These are phyloP conservation scores for Lithospermum erythrorhizon DNA, from an alignment of 257 asterid species.

Conservation along the genomic window DNA sequence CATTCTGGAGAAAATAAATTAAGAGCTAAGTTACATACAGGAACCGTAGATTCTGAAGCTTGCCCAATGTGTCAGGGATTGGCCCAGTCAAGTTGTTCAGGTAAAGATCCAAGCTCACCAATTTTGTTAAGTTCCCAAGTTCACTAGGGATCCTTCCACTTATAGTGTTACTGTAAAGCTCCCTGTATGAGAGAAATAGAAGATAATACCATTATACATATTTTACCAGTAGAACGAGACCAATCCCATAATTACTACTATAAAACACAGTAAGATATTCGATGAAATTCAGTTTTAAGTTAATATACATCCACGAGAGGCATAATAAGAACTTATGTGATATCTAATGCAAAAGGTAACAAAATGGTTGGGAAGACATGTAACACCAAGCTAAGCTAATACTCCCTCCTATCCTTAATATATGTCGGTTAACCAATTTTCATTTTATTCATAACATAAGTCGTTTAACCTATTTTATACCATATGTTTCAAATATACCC, in stretches of 20 bases:
- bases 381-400: too few relatives aligned
- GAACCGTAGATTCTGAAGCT: conserved; percentile 67
- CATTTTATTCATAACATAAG: too few relatives aligned
- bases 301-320: too few relatives aligned
- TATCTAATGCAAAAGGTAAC: too few relatives aligned
- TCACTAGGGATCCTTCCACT: conserved; percentile 71
- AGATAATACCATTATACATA: conserved; percentile 2
- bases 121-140: conserved; percentile 70
- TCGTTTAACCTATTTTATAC: too few relatives aligned
- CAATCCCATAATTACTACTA: background rate
- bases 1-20: background rate
- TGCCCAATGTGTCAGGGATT: conserved; percentile 65
- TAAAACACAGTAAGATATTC: background rate
- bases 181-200: conserved; percentile 39
- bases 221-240: background rate
- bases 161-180: conserved; percentile 83
- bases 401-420: too few relatives aligned
- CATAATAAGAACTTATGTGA: too few relatives aligned
- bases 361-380: too few relatives aligned
- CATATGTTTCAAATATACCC: too few relatives aligned
- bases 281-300: background rate
- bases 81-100: conserved; percentile 56
- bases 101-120: conserved; percentile 98
- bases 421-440: too few relatives aligned
- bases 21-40: conserved; percentile 35